These are phyloP conservation scores for Colletotrichum lupini DNA, from an alignment of 2,329 filamentous ascomycete genomes.

Conservation along the genomic window DNA sequence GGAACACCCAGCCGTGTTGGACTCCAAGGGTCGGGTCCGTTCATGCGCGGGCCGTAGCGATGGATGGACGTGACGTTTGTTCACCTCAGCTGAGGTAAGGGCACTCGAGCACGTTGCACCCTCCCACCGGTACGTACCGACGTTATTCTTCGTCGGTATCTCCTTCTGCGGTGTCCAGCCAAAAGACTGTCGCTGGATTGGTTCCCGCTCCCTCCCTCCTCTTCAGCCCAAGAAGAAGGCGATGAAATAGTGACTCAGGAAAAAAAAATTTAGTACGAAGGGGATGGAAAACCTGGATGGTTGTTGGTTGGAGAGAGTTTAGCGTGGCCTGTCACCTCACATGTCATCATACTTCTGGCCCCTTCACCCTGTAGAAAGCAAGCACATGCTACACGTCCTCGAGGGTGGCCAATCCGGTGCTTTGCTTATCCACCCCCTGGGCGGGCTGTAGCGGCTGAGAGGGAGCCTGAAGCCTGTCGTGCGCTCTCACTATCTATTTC, in stretches of 20 bases:
- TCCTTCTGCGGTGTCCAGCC: neutral
- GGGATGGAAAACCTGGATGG: neutral
- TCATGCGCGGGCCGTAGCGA: conserved; percentile 25
- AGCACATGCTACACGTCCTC: conserved; percentile 29
- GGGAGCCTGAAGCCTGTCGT: conserved; percentile 20
- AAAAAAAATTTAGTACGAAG: neutral
- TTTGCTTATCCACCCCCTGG: conserved; percentile 25
- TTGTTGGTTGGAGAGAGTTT: conserved; percentile 16
- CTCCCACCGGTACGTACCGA: conserved; percentile 1
- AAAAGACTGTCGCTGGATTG: neutral
- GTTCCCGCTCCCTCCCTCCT: neutral
- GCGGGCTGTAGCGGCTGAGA: conserved; percentile 27
- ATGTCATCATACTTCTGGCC: conserved; percentile 32
- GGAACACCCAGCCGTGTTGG: conserved; percentile 3
- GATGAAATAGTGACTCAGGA: neutral
- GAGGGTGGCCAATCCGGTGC: conserved; percentile 30
- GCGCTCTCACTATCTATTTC: neutral
- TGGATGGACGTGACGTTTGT: conserved; percentile 23
- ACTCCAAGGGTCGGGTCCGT: conserved; percentile 23
- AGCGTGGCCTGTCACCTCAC: conserved; percentile 34
- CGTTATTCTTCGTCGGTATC: neutral
- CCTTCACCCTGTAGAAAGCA: conserved; percentile 23
- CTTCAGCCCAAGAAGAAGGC: neutral
- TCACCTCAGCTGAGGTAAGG: conserved; percentile 8
- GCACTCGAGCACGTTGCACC: neutral